Evolutionary conservation across 2,329 filamentous ascomycete species (phyloP).

Genomic region (Xenosphaeropsis pyriputrescens): DNA sequence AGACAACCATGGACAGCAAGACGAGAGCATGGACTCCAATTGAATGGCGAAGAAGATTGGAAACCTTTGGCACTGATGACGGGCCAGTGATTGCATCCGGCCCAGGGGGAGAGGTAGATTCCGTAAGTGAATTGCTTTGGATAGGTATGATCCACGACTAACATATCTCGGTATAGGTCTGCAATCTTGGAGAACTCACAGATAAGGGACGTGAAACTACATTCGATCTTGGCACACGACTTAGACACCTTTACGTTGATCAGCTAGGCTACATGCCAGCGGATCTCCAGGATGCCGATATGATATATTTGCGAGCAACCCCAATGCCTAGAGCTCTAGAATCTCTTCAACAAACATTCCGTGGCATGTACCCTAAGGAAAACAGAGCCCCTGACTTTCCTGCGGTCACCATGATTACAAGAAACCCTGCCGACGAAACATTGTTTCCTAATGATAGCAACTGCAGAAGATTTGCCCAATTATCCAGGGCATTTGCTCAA

Average conservation of each 20-base stretch:
- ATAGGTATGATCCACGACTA: no score
- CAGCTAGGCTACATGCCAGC: slow-evolving; percentile 57
- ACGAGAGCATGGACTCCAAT: slow-evolving; percentile 17
- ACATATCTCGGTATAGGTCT: slow-evolving; percentile 35
- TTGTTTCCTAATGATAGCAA: slow-evolving; percentile 65
- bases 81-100: slow-evolving; percentile 57
- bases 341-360: slow-evolving; percentile 61
- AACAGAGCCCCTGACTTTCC: slow-evolving; percentile 35
- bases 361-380: slow-evolving; percentile 54
- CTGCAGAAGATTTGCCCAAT: slow-evolving; percentile 57
- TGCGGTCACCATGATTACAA: slow-evolving; percentile 49
- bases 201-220: slow-evolving; percentile 63
- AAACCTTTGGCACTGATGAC: slow-evolving; percentile 63
- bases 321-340: slow-evolving; percentile 64
- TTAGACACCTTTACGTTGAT: slow-evolving; percentile 61
- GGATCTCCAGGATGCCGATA: slow-evolving; percentile 35
- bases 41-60: slow-evolving; percentile 59
- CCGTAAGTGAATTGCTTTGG: slow-evolving; percentile 14
- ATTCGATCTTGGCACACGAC: slow-evolving; percentile 48
- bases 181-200: slow-evolving; percentile 64
- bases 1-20: slow-evolving; percentile 38
- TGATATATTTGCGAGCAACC: slow-evolving; percentile 61
- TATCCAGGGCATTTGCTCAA: slow-evolving; percentile 57
- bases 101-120: slow-evolving; percentile 55
- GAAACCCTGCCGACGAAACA: slow-evolving; percentile 56